Evolutionary conservation across 2,329 filamentous ascomycete species (phyloP).

Genomic region (Stachybotrys chartarum): DNA sequence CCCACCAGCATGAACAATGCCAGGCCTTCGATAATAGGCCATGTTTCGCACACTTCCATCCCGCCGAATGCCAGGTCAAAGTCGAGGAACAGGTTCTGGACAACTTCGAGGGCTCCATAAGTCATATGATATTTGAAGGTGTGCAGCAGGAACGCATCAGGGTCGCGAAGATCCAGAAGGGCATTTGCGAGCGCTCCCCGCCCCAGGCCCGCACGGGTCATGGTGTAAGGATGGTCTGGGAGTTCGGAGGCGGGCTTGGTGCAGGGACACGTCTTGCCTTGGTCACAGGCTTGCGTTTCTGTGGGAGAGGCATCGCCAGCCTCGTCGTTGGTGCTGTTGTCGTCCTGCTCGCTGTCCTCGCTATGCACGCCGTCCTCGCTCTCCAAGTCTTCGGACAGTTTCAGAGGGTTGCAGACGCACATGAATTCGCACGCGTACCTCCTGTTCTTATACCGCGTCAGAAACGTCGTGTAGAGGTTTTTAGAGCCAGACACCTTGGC

Average conservation of each 20-base stretch:
- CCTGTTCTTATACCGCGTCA: conserved; percentile 14
- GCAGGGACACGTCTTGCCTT: conserved; percentile 23
- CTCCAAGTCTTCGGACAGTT: conserved; percentile 6
- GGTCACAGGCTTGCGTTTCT: conserved; percentile 7
- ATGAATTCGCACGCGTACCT: conserved; percentile 18
- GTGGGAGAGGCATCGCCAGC: background rate
- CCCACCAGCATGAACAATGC: conserved; percentile 7
- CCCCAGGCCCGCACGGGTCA: conserved; percentile 19
- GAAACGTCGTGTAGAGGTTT: conserved; percentile 22
- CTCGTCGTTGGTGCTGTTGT: background rate
- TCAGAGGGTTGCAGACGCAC: conserved; percentile 16
- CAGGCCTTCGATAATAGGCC: conserved; percentile 31
- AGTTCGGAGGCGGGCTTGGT: conserved; percentile 18
- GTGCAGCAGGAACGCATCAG: conserved; percentile 32
- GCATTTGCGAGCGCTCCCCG: conserved; percentile 15
- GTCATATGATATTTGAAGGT: conserved; percentile 31
- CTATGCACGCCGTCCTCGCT: conserved; percentile 6
- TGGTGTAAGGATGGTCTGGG: conserved; percentile 22
- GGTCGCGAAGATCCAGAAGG: conserved; percentile 10
- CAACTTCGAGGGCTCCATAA: conserved; percentile 30
- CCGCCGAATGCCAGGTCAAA: conserved; percentile 22
- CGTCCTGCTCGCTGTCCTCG: conserved; percentile 5
- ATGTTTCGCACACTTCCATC: conserved; percentile 28
- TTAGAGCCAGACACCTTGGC: conserved; percentile 23
- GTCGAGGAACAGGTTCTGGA: conserved; percentile 34